These are phyloP conservation scores for Lactarius trivialis DNA, from an alignment of 768 basidiomycete species.

Conservation along the genomic window DNA sequence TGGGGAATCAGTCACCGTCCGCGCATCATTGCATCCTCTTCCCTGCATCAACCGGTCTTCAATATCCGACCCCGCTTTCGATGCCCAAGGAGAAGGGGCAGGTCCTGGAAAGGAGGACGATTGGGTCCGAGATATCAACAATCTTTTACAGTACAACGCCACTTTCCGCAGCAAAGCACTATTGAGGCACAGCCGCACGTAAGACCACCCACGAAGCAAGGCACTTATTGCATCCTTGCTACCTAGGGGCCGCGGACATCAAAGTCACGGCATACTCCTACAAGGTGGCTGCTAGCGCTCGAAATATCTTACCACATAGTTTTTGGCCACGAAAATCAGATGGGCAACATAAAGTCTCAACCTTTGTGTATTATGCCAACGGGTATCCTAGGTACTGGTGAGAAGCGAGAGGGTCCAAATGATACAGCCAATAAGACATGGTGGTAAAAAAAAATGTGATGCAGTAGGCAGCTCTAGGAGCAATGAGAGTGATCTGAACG, in stretches of 20 bases:
- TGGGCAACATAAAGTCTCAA: background rate
- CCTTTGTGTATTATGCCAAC: background rate
- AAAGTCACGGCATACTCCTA: background rate
- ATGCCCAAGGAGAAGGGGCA: constrained; percentile 51
- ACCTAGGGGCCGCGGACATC: background rate
- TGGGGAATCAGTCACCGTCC: constrained; percentile 79
- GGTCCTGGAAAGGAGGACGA: constrained; percentile 81
- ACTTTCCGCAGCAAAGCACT: constrained; percentile 90
- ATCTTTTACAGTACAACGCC: constrained; percentile 88
- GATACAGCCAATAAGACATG: background rate
- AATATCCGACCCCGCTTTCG: constrained; percentile 46
- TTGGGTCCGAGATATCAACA: constrained; percentile 97
- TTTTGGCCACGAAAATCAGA: background rate
- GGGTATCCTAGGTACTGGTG: background rate
- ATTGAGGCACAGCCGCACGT: constrained; percentile 65
- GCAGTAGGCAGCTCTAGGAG: background rate
- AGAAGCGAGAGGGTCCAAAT: background rate
- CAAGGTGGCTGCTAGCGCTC: background rate
- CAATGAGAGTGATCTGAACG: background rate
- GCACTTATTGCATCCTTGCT: background rate
- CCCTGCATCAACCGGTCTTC: constrained; percentile 90
- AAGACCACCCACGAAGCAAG: background rate
- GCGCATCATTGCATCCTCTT: constrained; percentile 82
- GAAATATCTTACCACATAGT: background rate
- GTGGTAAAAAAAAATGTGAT: background rate